Evolutionary conservation across 768 basidiomycete genomes (phyloP), one percentile per base, ranked within the genome.

Genomic region (Dioszegia aurantiaca): DNA sequence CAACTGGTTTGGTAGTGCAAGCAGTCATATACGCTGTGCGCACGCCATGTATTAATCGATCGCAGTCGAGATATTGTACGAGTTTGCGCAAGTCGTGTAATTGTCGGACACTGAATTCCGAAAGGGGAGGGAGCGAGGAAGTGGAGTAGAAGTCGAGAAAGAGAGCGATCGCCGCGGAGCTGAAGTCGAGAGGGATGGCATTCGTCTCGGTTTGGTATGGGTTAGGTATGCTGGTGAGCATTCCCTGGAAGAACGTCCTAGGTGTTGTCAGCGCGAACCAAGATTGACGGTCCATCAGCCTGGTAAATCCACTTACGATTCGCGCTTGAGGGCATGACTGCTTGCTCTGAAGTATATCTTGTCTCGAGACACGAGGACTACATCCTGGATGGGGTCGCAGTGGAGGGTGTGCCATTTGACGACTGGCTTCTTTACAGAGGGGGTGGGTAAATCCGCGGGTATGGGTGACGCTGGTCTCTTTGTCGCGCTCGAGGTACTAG

Each of bases 271-370:
- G 44, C 26, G 21, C 23, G 33, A 33, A 14, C 8, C n/a, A n/a
- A n/a, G n/a, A n/a, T n/a, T n/a, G n/a, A n/a, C n/a, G 14, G 33
- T 6, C 8, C 8, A 14, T 33, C 33, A 6, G 44, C n/a, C n/a
- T n/a, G n/a, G n/a, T n/a, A n/a, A n/a, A n/a, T n/a, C n/a, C 9
- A 45, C 44, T 23, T 17, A 45, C 44, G 44, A 45, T 24, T 45
- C 44, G 11, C 44, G 44, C 9, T 24, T 45, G 4, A 45, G n/a
- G 9, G 26, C 44, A 45, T 45, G 19, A 17, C 23, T 24, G n/a
- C 44, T 45, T 4, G 44, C 44, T 12, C 44, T 12, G n/a, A 45
- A 27, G 26, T 23, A 45, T 4, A 45, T 26, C 8, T 19, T 24
- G n/a, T 45, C 44, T 4, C 4, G 3, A 6, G 44, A 45, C n/a